Base-by-base conservation (phyloP, 202 grass and related monocot species). In the Panicum virgatum region DNA sequence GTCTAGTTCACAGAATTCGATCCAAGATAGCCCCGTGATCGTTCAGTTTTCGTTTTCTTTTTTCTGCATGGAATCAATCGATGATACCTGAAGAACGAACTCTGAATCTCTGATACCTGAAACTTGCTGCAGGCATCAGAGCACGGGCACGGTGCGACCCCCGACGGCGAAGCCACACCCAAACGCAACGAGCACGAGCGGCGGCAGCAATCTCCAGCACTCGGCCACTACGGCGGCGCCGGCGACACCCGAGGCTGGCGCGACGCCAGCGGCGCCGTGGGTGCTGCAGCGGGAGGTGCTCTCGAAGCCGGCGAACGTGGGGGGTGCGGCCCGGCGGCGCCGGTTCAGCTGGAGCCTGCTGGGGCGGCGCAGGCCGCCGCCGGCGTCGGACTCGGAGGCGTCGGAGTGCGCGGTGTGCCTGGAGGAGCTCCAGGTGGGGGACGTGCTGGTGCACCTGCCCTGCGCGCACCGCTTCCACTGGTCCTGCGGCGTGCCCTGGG, bases 401-500 rank as follows among this genome's bases (percentile, higher is more conserved):
- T 69, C 51, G 51, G 92, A 91, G 58, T 96, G 96, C 62, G 90
- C 84, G 27, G 92, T 98, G 52, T 98, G 92, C 78, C 86, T 98
- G 59, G 96, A 98, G 51, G 90, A 96, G 75, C 88, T 98, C 80
- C 60, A 62, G 36, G 78, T 61, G 0, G 92, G 90, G 0, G 90
- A 93, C 37, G 68, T 88, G 25, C 79, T 96, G 77, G 80, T 73
- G 45, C 89, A 88, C 60, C 89, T 95, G 59, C 88, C 91, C 43
- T 98, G 96, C 76, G 57, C 77, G 29, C 96, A 96, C 83, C 89
- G 90, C 77, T 98, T 96, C 86, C 96, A 96, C 76, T 91, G 83
- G 75, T 53, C 62, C 66, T 98, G 96, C 81, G 96, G 82, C 53
- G 65, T 90, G 58, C 96, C 92, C 4, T 98, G 92, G 96, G 72